Evolutionary conservation across 345 rosid genomes (phyloP).

Genomic region (Kandelia obovata): DNA sequence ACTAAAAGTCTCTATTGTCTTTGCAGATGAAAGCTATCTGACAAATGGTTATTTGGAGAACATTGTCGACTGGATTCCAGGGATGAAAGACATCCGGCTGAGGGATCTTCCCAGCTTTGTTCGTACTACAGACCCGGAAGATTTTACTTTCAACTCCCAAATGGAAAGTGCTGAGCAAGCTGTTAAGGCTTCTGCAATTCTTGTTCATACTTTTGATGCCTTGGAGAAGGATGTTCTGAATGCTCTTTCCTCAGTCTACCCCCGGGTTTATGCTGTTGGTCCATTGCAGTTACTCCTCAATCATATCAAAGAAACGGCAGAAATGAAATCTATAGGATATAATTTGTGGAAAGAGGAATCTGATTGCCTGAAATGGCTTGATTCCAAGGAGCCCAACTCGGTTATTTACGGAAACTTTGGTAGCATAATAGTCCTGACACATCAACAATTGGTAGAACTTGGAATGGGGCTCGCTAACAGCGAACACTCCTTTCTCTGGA

Average conservation of each 20-base stretch:
- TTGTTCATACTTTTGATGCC: conserved; percentile 5
- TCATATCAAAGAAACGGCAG: background rate
- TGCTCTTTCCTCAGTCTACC: background rate
- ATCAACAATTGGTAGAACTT: too few species aligned
- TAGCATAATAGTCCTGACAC: too few species aligned
- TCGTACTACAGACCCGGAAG: background rate
- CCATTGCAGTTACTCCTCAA: background rate
- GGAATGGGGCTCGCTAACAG: background rate
- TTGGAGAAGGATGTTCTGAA: background rate
- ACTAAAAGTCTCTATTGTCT: background rate
- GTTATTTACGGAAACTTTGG: too few species aligned
- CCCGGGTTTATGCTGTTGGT: background rate
- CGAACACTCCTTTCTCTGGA: background rate
- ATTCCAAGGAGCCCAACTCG: too few species aligned
- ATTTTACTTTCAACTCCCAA: background rate
- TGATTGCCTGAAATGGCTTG: too few species aligned
- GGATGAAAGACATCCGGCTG: background rate
- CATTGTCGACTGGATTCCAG: conserved; percentile 1
- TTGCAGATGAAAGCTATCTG: conserved; percentile 10
- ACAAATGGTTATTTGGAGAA: conserved; percentile 7
- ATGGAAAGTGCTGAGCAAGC: background rate
- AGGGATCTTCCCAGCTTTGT: conserved; percentile 3
- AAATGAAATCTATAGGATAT: conserved; percentile 1
- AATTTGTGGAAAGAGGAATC: background rate
- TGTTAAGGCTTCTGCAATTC: background rate